A percentile compares a stretch with the other conserved stretches of the same genome.
Conservation (phyloP, 2,329 filamentous ascomycete genomes). For the Canariomyces notabilis region DNA sequence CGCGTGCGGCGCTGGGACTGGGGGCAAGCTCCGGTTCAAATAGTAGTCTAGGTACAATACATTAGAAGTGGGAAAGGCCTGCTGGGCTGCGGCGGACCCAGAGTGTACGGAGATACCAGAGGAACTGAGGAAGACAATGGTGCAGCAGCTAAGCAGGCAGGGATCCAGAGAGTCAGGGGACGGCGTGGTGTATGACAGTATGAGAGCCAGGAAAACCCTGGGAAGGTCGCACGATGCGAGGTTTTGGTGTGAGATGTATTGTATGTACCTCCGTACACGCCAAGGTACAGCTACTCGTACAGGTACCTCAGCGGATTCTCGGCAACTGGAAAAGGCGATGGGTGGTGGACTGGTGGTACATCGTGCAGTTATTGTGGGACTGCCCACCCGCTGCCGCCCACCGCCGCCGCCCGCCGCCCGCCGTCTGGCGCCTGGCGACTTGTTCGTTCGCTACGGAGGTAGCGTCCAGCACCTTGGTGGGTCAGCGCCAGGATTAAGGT, state of each 20-base stretch:
- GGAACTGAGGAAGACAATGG: slow-evolving; percentile 14
- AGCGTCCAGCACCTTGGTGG: no score
- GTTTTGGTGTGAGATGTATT: background rate
- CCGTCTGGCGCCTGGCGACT: slow-evolving; percentile 20
- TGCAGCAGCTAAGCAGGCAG: no score
- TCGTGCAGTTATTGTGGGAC: slow-evolving; percentile 1
- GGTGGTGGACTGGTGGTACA: slow-evolving; percentile 1
- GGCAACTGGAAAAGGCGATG: background rate
- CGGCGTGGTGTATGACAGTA: slow-evolving; percentile 7
- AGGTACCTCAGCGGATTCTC: slow-evolving; percentile 11
- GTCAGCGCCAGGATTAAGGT: no score
- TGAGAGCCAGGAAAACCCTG: slow-evolving; percentile 2
- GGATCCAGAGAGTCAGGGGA: slow-evolving; percentile 7
- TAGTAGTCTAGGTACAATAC: no score
- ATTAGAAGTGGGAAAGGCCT: slow-evolving; percentile 21
- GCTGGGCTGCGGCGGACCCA: slow-evolving; percentile 15
- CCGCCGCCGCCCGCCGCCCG: slow-evolving; percentile 25
- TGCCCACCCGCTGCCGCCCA: slow-evolving; percentile 21
- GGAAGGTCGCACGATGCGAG: background rate
- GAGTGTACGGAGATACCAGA: no score
- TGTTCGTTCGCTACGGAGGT: slow-evolving; percentile 1
- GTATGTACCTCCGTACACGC: background rate
- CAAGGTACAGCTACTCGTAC: slow-evolving; percentile 9
- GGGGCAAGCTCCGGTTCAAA: slow-evolving; percentile 26
- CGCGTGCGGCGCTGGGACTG: slow-evolving; percentile 20